A percentile compares a stretch with the other conserved stretches of the same genome.
phyloP scores from a whole-genome alignment of 2,329 filamentous ascomycete species.

The Botrytis hyacinthi region DNA sequence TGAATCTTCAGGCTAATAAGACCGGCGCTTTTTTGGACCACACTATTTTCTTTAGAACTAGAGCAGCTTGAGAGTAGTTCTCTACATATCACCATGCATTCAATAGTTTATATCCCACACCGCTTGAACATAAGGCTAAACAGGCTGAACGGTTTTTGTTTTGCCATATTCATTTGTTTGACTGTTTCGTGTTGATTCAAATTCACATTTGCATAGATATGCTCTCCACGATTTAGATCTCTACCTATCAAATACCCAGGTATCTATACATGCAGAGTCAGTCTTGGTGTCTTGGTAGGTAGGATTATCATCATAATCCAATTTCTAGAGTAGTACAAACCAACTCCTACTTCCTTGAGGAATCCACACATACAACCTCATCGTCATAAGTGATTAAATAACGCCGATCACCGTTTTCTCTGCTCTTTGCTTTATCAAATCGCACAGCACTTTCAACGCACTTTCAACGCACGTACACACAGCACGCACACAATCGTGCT shows the following conservation, averaged over 20 bases:
- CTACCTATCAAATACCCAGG: background rate
- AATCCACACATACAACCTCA: background rate
- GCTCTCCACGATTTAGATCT: background rate
- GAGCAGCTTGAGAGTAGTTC: background rate
- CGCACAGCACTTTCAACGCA: background rate
- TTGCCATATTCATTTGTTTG: background rate
- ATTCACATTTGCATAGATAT: background rate
- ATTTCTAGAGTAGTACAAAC: background rate
- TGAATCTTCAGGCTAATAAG: slow-evolving; percentile 1
- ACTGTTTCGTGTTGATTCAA: background rate
- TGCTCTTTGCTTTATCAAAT: background rate
- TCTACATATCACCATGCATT: background rate
- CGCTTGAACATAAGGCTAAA: background rate
- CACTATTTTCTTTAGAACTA: background rate
- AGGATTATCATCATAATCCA: background rate
- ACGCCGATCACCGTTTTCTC: slow-evolving; percentile 6
- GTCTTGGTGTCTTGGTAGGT: background rate
- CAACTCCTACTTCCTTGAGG: background rate
- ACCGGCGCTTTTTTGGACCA: background rate
- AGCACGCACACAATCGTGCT: background rate
- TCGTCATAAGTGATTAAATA: slow-evolving; percentile 4
- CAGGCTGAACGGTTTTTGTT: background rate
- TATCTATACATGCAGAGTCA: background rate
- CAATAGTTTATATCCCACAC: background rate
- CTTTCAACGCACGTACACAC: background rate